Percentiles rank a stretch among this genome's conserved stretches.
phyloP scores from a whole-genome alignment of 345 rosid species.

The Gossypium thurberi region DNA sequence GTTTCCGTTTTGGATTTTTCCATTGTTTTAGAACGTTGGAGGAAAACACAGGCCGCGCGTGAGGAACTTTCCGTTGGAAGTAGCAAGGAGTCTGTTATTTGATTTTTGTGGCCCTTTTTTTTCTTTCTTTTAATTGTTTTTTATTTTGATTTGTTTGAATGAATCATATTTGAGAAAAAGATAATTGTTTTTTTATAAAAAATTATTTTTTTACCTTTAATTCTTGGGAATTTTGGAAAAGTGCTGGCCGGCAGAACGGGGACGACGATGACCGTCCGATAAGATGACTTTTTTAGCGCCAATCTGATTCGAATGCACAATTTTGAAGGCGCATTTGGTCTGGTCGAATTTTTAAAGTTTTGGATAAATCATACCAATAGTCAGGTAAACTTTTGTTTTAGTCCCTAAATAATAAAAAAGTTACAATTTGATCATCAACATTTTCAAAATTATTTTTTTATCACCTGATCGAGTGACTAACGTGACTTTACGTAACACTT shows the following conservation, averaged over 20 bases:
- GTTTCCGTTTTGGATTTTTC: slow-evolving; percentile 6
- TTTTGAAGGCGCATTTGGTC: no score
- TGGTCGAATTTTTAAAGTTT: no score
- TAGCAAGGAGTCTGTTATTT: neutral
- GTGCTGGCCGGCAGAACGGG: neutral
- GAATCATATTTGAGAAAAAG: neutral
- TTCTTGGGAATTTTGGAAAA: neutral
- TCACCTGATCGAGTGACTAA: no score
- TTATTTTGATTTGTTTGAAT: neutral
- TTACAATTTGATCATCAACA: no score
- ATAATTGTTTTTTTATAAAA: no score
- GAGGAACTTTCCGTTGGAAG: neutral
- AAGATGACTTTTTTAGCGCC: neutral
- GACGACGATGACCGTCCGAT: neutral
- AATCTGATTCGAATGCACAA: no score
- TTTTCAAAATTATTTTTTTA: no score
- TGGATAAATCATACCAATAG: no score
- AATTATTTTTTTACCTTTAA: neutral
- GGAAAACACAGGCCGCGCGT: neutral
- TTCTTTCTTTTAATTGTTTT: neutral
- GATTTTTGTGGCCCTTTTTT: no score
- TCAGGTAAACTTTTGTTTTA: no score
- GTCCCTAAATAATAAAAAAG: no score
- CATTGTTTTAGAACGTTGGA: neutral
- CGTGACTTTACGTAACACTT: no score